Evolutionary conservation across 805 yeast genomes (phyloP), one percentile per base, ranked within the genome.

Genomic region (Zygosaccharomyces bisporus): DNA sequence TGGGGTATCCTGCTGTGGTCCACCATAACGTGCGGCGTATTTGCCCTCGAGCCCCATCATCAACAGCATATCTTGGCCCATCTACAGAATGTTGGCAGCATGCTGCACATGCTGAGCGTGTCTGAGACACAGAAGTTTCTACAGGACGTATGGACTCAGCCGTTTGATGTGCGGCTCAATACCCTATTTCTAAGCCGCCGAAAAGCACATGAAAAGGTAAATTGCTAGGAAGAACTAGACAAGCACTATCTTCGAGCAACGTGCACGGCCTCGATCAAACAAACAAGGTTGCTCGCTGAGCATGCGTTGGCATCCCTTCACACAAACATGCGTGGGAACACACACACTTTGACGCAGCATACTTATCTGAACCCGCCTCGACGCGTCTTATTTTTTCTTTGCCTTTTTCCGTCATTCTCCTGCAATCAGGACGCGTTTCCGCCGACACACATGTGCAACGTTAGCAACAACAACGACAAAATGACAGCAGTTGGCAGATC

Each of bases 1-100:
- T 51, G 55, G 55, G 51, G 52, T 1, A 49, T 51, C 18, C 25
- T 51, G 24, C 30, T 43, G 3, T 51, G 55, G 55, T 38, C 55
- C 4, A 35, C 50, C 8, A 42, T 44, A 10, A 17, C 45, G 6
- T 41, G 47, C 16, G 55, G 55, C 12, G 40, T 45, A n/a, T 51
- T 51, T 37, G 47, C 44, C 1, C 21, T 38, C 9, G 34, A 48
- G 6, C 37, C 42, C 7, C 16, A 17, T 9, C 43, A 46, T 13
- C 47, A 47, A 33, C 31, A 23, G 13, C 16, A 29, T 13, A 44
- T 49, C 5, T 19, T 49, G 35, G 37, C 16, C 19, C 46, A 45
- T 29, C 17, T 50, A 25, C 21, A 43, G 24, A 31, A 47, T 19
- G 34, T 45, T n/a, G 49, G 52, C 4, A 46, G 44, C 24, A 31